Base-by-base conservation (phyloP, 441 rosid genomes). In the Jatropha podagrica region DNA sequence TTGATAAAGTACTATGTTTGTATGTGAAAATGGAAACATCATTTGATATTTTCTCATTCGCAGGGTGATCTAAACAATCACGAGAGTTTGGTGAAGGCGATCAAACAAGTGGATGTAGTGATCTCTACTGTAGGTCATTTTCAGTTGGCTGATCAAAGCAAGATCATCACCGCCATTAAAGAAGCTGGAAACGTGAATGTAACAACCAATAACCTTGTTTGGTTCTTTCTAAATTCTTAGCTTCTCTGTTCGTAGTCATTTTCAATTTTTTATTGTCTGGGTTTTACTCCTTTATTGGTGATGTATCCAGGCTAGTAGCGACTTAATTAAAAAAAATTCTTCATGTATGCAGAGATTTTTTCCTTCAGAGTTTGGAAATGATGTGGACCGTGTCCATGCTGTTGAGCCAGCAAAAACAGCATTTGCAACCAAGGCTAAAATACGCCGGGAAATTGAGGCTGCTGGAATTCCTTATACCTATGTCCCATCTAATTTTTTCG, bases 111-210 rank as follows among this genome's bases (percentile, higher is more conserved):
- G 14, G 89, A 88, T 38, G 85, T 88, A 51, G 89, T 84, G 79
- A 83, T 86, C 52, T 86, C 88, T 0, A 23, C 88, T 0, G 79
- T 83, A 0, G 85, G 86, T 32, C 70, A 56, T 2, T 14, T 0
- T 41, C 78, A 40, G 20, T 9, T 80, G 20, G 77, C 68, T 3
- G 84, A 81, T 73, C 91, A 81, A 71, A 73, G 3, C 20, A 88
- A 83, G 81, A 76, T 88, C 51, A 80, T 84, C 6, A 75, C 78
- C 44, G 89, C 91, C 42, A 83, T 88, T 76, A 88, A 86, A 76
- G 86, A 81, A 79, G 89, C 86, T n/a, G 86, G 89, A 27, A 86
- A 83, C 41, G 61, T 88, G 7, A 84, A 83, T 85, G 87, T 84
- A 18, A 11, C 4, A 11, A 13, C 65, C 78, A 6, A 37, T 83